These are phyloP conservation scores for Jacaranda copaia DNA, from an alignment of 257 asterid species.

Conservation along the genomic window DNA sequence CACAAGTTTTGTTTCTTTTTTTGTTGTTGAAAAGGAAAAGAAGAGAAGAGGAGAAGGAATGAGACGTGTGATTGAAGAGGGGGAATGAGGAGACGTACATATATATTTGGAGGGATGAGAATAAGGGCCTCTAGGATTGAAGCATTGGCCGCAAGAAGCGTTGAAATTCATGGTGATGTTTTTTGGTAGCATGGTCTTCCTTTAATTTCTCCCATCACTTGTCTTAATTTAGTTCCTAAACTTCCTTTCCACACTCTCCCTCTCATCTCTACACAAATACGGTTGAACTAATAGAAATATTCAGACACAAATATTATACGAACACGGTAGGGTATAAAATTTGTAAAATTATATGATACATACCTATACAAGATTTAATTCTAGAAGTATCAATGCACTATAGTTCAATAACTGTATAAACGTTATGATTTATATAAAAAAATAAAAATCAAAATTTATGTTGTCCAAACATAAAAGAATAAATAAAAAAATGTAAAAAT, in stretches of 20 bases:
- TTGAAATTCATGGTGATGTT: conserved; percentile 7
- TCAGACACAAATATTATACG: not conserved
- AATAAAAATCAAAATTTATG: conserved; percentile 4
- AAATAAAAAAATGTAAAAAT: not conserved
- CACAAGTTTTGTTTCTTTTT: no score
- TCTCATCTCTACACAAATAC: no score
- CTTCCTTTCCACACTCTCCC: not conserved
- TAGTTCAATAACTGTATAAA: no score
- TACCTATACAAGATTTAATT: no score
- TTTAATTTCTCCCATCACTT: conserved; percentile 16
- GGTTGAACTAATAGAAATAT: no score
- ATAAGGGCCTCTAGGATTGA: conserved; percentile 17
- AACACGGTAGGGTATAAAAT: no score
- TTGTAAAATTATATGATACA: no score
- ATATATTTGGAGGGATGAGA: conserved; percentile 27
- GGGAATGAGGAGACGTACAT: not conserved
- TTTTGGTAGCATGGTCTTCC: conserved; percentile 27
- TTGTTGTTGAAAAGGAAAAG: not conserved
- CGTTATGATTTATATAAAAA: not conserved
- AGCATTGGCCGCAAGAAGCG: conserved; percentile 38
- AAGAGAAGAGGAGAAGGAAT: not conserved
- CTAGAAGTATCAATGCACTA: no score
- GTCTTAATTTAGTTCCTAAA: conserved; percentile 19
- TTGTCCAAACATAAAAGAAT: not conserved
- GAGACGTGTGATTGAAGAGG: conserved; percentile 7